Evolutionary conservation across 768 basidiomycete species (phyloP), one percentile per base, ranked within the genome.

Genomic region (Tephrocybe sp.): DNA sequence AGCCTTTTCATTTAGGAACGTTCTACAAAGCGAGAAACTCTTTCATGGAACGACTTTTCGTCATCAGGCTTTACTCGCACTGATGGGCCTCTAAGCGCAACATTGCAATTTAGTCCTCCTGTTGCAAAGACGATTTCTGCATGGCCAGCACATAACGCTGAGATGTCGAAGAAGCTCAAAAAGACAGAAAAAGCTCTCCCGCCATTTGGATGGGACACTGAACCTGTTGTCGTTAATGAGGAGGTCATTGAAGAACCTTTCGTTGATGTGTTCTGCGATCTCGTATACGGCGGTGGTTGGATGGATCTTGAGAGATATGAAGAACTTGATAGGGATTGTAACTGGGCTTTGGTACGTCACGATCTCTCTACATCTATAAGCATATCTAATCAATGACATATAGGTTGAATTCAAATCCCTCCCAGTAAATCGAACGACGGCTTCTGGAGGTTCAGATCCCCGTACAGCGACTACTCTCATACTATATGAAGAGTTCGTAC

Each of bases 401-500:
- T 57, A 96, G 88, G 83, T 96, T 45, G 92, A 96, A 64, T 97
- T 86, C 75, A 95, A 90, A 61, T 83, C 91, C 0, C 73, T 88
- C 1, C 84, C 90, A 17, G 57, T 42, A 26, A 77, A 56, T 47
- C 64, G 70, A 3, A 55, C 70, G 0, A 71, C 73, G 7, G 60
- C 66, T 9, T 59, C 70, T 26, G 73, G 70, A 15, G 66, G 64
- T 23, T 55, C 57, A 2, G 90, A 94, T 62, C 90, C 90, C 0
- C 79, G 93, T n/a, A 86, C 81, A 1, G 73, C 84, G 0, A 75
- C 82, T 0, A 79, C 84, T 0, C 80, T 92, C 42, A 79, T 97
- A 46, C 71, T 98, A 5, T 95, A 93, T 57, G 94, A 99, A 68
- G 97, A 98, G 67, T 90, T 92, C 49, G 93, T 99, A 3, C 96